phyloP scores from a whole-genome alignment of 768 basidiomycete genomes.

The Collybiopsis luxurians region DNA sequence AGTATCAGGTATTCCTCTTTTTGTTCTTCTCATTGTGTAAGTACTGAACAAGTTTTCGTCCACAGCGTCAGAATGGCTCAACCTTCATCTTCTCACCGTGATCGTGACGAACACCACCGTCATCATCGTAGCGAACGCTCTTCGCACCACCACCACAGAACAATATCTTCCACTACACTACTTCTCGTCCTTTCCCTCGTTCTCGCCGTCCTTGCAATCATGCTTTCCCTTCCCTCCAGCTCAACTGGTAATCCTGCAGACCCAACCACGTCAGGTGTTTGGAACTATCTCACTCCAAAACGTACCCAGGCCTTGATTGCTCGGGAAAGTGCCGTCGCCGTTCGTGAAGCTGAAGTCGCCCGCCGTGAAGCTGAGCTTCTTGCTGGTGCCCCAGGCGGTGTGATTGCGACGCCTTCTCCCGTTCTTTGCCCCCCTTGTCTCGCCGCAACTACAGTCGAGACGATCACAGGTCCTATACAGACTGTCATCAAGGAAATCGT shows the following conservation, averaged over 20 bases:
- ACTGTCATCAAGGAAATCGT: slow-evolving; percentile 88
- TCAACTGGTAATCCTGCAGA: slow-evolving; percentile 33
- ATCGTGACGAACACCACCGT: slow-evolving; percentile 63
- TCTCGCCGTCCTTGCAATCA: slow-evolving; percentile 84
- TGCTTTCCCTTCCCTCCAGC: slow-evolving; percentile 79
- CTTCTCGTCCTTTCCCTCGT: slow-evolving; percentile 84
- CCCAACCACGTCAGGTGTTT: slow-evolving; percentile 50
- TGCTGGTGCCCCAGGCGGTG: slow-evolving; percentile 79
- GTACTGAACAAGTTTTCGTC: background rate
- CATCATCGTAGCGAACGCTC: slow-evolving; percentile 59
- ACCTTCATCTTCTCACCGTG: slow-evolving; percentile 81
- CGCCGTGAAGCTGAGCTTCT: slow-evolving; percentile 86
- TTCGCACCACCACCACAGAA: slow-evolving; percentile 75
- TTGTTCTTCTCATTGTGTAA: slow-evolving; percentile 9
- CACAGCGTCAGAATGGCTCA: slow-evolving; percentile 80
- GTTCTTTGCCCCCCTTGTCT: slow-evolving; percentile 57
- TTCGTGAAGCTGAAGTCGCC: slow-evolving; percentile 85
- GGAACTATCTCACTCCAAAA: slow-evolving; percentile 78
- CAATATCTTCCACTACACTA: slow-evolving; percentile 87
- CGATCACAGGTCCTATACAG: slow-evolving; percentile 55
- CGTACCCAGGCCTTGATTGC: slow-evolving; percentile 77
- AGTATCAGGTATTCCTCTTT: slow-evolving; percentile 42
- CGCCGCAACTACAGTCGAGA: slow-evolving; percentile 51
- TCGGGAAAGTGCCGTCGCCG: slow-evolving; percentile 75
- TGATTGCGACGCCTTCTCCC: slow-evolving; percentile 55